Percentiles rank a stretch among this genome's conserved stretches.
Conservation (phyloP, 805 yeast genomes). For the Lipomyces spencermartinsiae region DNA sequence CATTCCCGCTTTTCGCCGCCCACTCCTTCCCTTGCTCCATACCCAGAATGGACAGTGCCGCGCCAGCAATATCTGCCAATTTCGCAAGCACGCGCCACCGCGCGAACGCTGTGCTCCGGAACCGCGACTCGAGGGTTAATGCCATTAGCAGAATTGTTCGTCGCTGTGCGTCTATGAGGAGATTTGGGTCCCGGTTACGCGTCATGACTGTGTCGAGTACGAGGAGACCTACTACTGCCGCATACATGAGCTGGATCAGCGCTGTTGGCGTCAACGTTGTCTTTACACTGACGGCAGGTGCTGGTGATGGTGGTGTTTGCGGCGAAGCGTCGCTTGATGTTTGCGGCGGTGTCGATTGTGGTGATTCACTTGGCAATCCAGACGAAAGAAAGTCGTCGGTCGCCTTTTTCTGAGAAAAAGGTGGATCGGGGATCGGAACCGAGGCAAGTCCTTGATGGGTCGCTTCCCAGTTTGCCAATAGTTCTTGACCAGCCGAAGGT, state of each 20-base stretch:
- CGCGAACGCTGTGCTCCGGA: slow-evolving; percentile 12
- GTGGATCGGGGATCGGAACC: slow-evolving; percentile 6
- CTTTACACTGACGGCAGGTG: not conserved
- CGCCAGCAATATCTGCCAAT: slow-evolving; percentile 17
- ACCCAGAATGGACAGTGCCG: slow-evolving; percentile 19
- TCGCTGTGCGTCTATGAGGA: slow-evolving; percentile 17
- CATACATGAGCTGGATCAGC: slow-evolving; percentile 25
- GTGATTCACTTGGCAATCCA: not conserved
- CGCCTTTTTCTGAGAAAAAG: not conserved
- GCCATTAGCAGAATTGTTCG: slow-evolving; percentile 18
- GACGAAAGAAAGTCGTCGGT: not conserved
- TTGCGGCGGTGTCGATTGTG: slow-evolving; percentile 1
- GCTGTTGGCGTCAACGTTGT: slow-evolving; percentile 18
- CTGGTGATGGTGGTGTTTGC: slow-evolving; percentile 2
- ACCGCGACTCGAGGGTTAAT: slow-evolving; percentile 8
- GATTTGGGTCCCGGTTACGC: slow-evolving; percentile 14
- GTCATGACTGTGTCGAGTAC: slow-evolving; percentile 15
- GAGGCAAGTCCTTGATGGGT: slow-evolving; percentile 10
- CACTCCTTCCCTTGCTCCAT: slow-evolving; percentile 16
- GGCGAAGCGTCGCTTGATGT: slow-evolving; percentile 6
- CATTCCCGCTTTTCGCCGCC: slow-evolving; percentile 19
- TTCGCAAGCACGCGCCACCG: slow-evolving; percentile 23
- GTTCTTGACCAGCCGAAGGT: slow-evolving; percentile 12
- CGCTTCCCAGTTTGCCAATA: slow-evolving; percentile 24
- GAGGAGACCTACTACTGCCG: slow-evolving; percentile 27